A percentile compares a stretch with the other conserved stretches of the same genome.
Conservation (phyloP, 192 early-diverging fungal genomes). For the Jimgerdemannia flammicorona region DNA sequence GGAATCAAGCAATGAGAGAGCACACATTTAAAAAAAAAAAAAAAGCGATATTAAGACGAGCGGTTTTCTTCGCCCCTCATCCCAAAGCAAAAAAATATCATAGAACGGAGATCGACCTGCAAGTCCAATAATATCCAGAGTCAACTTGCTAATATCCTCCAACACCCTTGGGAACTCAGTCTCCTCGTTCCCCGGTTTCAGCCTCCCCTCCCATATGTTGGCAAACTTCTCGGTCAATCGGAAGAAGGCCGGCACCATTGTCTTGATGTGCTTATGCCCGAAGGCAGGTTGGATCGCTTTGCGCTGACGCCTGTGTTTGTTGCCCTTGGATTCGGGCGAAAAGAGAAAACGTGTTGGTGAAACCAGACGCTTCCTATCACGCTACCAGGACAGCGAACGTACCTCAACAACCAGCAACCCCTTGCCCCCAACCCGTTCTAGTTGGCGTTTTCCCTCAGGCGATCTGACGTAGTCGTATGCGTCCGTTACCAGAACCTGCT, state of each 20-base stretch:
- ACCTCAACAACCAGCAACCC: constrained; percentile 49
- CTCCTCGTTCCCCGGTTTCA: constrained; percentile 9
- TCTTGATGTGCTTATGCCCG: constrained; percentile 32
- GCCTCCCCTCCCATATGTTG: constrained; percentile 29
- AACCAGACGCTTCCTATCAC: too few species aligned
- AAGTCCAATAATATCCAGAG: constrained; percentile 43
- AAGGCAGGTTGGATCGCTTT: constrained; percentile 58
- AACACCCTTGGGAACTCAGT: constrained; percentile 22
- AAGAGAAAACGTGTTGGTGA: too few species aligned
- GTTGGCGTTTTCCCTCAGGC: constrained; percentile 12
- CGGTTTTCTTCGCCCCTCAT: too few species aligned
- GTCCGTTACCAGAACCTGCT: constrained; percentile 39
- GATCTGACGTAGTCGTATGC: constrained; percentile 45
- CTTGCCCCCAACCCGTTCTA: constrained; percentile 41
- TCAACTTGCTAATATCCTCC: constrained; percentile 28
- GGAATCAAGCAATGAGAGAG: background rate
- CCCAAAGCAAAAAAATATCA: too few species aligned
- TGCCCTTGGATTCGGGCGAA: constrained; percentile 18
- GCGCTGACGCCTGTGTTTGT: constrained; percentile 43
- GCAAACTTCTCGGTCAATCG: constrained; percentile 19
- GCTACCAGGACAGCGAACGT: background rate
- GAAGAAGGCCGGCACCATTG: constrained; percentile 39
- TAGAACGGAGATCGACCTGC: constrained; percentile 24
- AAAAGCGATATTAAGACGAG: too few species aligned
- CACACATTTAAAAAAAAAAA: background rate